Percentiles rank a stretch among this genome's conserved stretches.
Conservation (phyloP, 2,329 filamentous ascomycete genomes). For the Dendryphion nanum region DNA sequence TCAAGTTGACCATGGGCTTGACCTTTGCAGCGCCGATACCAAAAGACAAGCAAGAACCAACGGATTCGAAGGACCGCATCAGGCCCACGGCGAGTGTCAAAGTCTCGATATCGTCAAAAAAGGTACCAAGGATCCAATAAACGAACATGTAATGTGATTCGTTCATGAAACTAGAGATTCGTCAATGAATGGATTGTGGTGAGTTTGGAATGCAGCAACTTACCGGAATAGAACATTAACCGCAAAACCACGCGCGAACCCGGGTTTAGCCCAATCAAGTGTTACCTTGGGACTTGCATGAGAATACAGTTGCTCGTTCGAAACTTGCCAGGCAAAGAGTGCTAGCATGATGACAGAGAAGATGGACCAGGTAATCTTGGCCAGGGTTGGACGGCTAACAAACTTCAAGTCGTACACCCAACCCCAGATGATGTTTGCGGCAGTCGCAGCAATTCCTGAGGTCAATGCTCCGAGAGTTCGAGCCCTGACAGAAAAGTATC, state of each 20-base stretch:
- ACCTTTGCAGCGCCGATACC: conserved; percentile 49
- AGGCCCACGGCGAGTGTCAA: conserved; percentile 51
- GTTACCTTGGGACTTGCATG: conserved; percentile 37
- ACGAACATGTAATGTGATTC: conserved; percentile 53
- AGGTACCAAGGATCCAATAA: conserved; percentile 53
- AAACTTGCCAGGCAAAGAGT: conserved; percentile 49
- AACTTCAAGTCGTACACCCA: conserved; percentile 49
- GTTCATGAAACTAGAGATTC: conserved; percentile 44
- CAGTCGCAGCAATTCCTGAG: conserved; percentile 47
- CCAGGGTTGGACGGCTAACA: conserved; percentile 42
- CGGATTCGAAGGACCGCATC: conserved; percentile 50
- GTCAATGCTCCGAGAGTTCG: conserved; percentile 48
- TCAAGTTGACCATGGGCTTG: conserved; percentile 49
- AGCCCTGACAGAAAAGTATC: conserved; percentile 53
- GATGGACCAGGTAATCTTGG: conserved; percentile 44
- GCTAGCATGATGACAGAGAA: conserved; percentile 45
- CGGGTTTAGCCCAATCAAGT: conserved; percentile 47
- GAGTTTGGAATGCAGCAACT: no score
- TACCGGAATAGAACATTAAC: conserved; percentile 50
- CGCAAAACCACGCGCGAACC: conserved; percentile 49
- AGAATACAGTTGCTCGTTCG: conserved; percentile 49
- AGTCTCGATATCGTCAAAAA: conserved; percentile 53
- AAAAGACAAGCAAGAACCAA: conserved; percentile 49
- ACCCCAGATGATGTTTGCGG: conserved; percentile 51
- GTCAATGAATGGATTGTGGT: no score